A percentile compares a stretch with the other conserved stretches of the same genome.
Conservation (phyloP, 352 stramenopile genomes). For the Phytopythium delawarense region DNA sequence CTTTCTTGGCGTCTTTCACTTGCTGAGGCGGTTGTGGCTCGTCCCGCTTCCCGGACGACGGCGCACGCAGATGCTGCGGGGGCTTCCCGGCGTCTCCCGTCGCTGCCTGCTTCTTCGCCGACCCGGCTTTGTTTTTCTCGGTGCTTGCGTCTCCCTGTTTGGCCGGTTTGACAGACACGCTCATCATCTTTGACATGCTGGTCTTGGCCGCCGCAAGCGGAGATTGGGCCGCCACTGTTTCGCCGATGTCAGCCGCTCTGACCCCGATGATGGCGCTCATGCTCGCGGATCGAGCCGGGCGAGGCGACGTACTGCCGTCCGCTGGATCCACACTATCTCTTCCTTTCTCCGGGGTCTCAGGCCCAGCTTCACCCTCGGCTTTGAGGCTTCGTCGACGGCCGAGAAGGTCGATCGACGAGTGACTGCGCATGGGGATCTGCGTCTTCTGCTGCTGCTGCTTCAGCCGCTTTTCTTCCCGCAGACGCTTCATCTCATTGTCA, state of each 20-base stretch:
- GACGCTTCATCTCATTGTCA: conserved; percentile 68
- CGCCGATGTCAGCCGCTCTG: neutral
- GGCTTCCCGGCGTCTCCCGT: conserved; percentile 5
- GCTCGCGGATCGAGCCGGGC: conserved; percentile 4
- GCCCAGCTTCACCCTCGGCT: conserved; percentile 6
- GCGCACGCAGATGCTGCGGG: conserved; percentile 1
- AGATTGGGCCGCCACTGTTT: neutral
- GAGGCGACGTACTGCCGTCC: conserved; percentile 3
- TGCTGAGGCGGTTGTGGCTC: conserved; percentile 8
- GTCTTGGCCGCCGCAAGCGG: conserved; percentile 5
- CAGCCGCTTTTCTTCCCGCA: conserved; percentile 55
- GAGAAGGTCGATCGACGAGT: conserved; percentile 20
- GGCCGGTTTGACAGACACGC: neutral
- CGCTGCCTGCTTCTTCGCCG: conserved; percentile 10
- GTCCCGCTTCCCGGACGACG: conserved; percentile 12
- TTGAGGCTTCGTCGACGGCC: conserved; percentile 12
- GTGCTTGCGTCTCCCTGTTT: neutral
- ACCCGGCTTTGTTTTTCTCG: conserved; percentile 9
- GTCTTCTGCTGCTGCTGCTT: conserved; percentile 54
- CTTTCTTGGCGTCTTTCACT: conserved; percentile 12
- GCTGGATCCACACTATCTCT: conserved; percentile 21
- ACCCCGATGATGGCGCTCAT: conserved; percentile 9
- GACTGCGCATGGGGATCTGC: conserved; percentile 28
- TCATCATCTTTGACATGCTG: conserved; percentile 8
- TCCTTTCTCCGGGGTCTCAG: conserved; percentile 30